These are phyloP conservation scores for Saraca asoca DNA, from an alignment of 331 rosid species.

Conservation along the genomic window DNA sequence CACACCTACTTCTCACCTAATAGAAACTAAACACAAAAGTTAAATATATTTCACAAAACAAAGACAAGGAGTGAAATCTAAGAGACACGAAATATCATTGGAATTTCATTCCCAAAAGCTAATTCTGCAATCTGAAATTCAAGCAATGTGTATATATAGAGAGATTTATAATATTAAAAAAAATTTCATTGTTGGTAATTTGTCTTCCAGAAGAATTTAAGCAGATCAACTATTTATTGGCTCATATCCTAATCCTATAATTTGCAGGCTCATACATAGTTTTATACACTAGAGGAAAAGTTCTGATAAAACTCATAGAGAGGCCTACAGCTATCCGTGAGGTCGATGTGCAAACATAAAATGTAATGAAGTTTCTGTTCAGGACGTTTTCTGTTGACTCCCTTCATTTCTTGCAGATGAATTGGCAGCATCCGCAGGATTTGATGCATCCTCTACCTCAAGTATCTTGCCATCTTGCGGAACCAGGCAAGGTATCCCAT, in stretches of 20 bases:
- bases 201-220: not conserved
- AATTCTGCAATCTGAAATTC: not conserved
- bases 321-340: not conserved
- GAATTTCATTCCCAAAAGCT: not conserved
- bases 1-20: constrained; percentile 15
- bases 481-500: constrained; percentile 81
- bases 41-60: not conserved
- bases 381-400: constrained; percentile 27
- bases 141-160: not conserved
- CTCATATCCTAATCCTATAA: constrained; percentile 13
- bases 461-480: constrained; percentile 79
- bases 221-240: not conserved
- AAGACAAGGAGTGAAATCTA: not conserved
- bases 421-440: constrained; percentile 37
- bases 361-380: not conserved
- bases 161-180: not conserved
- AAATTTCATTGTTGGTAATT: not conserved
- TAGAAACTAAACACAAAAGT: not conserved
- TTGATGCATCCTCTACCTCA: constrained; percentile 48
- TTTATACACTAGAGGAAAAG: constrained; percentile 1
- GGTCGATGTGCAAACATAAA: constrained; percentile 11
- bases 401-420: constrained; percentile 35
- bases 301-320: not conserved
- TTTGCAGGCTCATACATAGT: not conserved
- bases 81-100: not conserved